phyloP scores from a whole-genome alignment of 306 rosid species.

The Begonia fuchsioides region DNA sequence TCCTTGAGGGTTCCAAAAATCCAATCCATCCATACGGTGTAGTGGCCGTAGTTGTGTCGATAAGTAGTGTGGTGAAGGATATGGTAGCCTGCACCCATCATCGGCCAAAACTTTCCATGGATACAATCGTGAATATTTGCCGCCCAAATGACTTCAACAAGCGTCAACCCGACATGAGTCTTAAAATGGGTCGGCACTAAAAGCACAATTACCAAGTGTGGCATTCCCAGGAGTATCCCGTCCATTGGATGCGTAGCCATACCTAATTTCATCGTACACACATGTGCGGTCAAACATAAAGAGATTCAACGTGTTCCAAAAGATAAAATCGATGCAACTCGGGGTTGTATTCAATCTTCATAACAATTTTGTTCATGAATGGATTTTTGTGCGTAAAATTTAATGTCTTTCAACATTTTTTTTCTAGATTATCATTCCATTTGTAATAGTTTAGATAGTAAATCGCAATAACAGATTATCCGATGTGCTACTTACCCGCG shows the following conservation, averaged over 20 bases:
- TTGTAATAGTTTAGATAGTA: too few species aligned
- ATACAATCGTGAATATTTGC: conserved; percentile 87
- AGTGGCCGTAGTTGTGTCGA: conserved; percentile 88
- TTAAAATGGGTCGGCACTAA: conserved; percentile 63
- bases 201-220: conserved; percentile 47
- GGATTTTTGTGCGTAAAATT: too few species aligned
- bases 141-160: conserved; percentile 35
- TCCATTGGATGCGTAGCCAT: conserved; percentile 91
- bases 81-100: conserved; percentile 98
- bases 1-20: conserved; percentile 81
- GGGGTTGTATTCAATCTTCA: too few species aligned
- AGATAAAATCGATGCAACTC: too few species aligned
- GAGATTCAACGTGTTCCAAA: too few species aligned
- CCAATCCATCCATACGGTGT: conserved; percentile 94
- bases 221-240: conserved; percentile 84
- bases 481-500: conserved; percentile 86
- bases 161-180: conserved; percentile 34
- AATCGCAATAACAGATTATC: conserved; percentile 24
- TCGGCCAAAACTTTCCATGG: conserved; percentile 66
- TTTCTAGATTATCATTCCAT: too few species aligned
- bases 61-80: conserved; percentile 88
- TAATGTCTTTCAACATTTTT: too few species aligned
- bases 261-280: conserved; percentile 31
- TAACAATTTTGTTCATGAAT: too few species aligned
- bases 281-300: too few species aligned